Base-by-base conservation (phyloP, 1,284 basidiomycete species). In the Termitomyces sp. region DNA sequence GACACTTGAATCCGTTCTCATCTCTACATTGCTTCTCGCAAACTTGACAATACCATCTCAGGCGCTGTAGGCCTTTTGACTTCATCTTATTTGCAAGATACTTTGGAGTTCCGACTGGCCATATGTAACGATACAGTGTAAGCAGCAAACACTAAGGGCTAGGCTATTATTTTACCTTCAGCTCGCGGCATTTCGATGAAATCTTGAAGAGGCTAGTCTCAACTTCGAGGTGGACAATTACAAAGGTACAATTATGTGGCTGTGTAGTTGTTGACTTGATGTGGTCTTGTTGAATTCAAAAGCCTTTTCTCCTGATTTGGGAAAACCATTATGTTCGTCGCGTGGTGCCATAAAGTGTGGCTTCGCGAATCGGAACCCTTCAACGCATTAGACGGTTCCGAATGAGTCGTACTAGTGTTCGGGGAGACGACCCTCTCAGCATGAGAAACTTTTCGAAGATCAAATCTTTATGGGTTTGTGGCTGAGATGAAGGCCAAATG, bases 1-100 rank as follows among this genome's bases (percentile, higher is more conserved):
- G 92, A 66, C 87, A 89, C 72, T 96, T 96, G 82, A 97, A 97
- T 19, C 94, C 95, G 68, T 97, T 97, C 74, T 97, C 95, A 70
- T 97, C 93, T 65, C 93, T 77, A 68, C 92, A 96, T 70, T 97
- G 93, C 68, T 96, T 97, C 78, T 95, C 76, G 79, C 93, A 97
- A 59, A 95, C 89, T 77, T 97, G 93, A 67, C 94, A 97, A 73
- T 91, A 97, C 93, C 92, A 97, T 59, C 93, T 80, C 59, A 97
- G 80, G 61, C 93, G 82, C 66, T 95, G 93, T 44, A 97, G 80
- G 58, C 93, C 94, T 66, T 97, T 97, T 50, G 92, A 88, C 77
- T 97, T 97, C 88, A 95, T 94, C 71, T 91, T 88, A 71, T 97
- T 97, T 19, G 90, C 91, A 54, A 96, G 75, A 66, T 86, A 92